A percentile compares a stretch with the other conserved stretches of the same genome.
These are phyloP conservation scores for Periconia sp. DNA, from an alignment of 2,329 filamentous ascomycete genomes.

Conservation along the genomic window DNA sequence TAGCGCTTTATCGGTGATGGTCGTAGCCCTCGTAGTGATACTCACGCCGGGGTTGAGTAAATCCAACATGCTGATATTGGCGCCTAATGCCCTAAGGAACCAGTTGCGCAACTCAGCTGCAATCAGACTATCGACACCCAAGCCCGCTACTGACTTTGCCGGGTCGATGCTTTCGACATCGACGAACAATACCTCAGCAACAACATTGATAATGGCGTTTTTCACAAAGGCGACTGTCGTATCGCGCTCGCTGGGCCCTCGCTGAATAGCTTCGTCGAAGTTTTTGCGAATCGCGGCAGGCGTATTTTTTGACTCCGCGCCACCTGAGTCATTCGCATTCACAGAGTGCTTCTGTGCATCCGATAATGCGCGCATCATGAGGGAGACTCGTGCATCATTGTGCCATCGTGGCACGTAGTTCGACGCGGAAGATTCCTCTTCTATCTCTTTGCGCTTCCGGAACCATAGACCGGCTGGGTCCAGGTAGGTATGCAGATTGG, in stretches of 20 bases:
- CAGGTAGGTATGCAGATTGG: conserved; percentile 24
- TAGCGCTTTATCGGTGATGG: too few relatives aligned
- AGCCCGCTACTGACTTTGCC: neutral
- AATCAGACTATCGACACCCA: conserved; percentile 13
- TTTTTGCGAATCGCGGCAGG: neutral
- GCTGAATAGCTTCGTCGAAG: neutral
- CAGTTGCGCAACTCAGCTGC: conserved; percentile 12
- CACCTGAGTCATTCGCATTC: too few relatives aligned
- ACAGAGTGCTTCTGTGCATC: conserved; percentile 12
- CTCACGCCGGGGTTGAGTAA: too few relatives aligned
- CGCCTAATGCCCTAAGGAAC: neutral
- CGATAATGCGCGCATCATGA: conserved; percentile 24
- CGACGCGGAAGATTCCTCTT: neutral
- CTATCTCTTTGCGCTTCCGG: conserved; percentile 14
- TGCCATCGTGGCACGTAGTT: conserved; percentile 11
- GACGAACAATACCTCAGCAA: conserved; percentile 6
- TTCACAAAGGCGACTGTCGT: conserved; percentile 2
- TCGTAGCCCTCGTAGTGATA: too few relatives aligned
- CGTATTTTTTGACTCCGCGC: neutral
- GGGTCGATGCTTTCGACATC: neutral
- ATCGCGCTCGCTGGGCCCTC: too few relatives aligned
- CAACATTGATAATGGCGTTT: neutral
- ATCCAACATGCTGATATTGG: conserved; percentile 6
- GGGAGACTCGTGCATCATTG: conserved; percentile 24
- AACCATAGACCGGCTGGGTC: conserved; percentile 24